These are phyloP conservation scores for Neurospora pannonica DNA, from an alignment of 495 filamentous ascomycete genomes.

Conservation along the genomic window DNA sequence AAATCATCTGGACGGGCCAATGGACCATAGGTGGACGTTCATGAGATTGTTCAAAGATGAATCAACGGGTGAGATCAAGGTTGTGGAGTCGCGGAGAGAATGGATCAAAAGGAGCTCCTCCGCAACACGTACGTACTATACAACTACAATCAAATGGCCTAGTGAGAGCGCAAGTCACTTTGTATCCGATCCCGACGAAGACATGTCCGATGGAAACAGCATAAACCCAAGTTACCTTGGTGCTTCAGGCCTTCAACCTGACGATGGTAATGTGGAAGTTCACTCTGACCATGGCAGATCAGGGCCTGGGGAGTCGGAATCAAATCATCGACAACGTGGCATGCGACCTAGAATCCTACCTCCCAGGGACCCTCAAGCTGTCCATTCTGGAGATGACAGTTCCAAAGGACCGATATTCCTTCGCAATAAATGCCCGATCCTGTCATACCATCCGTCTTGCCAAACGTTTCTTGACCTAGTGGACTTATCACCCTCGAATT, in stretches of 20 bases:
- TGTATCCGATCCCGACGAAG: neutral
- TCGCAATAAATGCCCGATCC: constrained; percentile 48
- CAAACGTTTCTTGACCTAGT: constrained; percentile 60
- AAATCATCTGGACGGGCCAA: constrained; percentile 60
- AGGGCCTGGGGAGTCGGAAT: neutral
- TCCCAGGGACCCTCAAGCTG: constrained; percentile 11
- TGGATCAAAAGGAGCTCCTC: constrained; percentile 53
- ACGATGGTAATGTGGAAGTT: neutral
- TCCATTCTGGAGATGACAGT: constrained; percentile 29
- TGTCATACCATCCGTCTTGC: constrained; percentile 48
- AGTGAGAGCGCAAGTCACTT: neutral
- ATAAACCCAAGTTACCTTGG: neutral
- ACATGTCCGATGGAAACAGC: too few species aligned
- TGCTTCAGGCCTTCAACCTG: neutral
- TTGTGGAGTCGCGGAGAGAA: constrained; percentile 64
- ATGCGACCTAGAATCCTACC: neutral
- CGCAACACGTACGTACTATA: constrained; percentile 61
- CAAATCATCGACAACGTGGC: neutral
- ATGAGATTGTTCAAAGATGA: constrained; percentile 58
- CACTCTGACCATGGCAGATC: neutral
- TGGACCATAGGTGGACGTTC: constrained; percentile 69
- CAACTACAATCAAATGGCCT: constrained; percentile 38
- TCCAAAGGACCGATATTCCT: constrained; percentile 37
- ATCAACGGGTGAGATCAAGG: constrained; percentile 45
- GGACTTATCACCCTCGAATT: constrained; percentile 33